phyloP scores from a whole-genome alignment of 2,329 filamentous ascomycete species.

The Aureobasidium subglaciale region DNA sequence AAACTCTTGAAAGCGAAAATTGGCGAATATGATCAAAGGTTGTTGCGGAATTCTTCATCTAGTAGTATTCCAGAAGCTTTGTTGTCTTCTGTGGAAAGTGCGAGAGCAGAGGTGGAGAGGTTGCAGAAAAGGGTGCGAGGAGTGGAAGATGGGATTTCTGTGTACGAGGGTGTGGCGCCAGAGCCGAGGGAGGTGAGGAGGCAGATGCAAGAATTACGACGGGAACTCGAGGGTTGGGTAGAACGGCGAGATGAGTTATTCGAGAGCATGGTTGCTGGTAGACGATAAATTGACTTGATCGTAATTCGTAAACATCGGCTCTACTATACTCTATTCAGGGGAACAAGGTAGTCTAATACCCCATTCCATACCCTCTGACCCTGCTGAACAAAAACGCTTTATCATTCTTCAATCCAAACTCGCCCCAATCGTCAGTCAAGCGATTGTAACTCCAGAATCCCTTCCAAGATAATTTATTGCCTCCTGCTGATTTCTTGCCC shows the following conservation, averaged over 20 bases:
- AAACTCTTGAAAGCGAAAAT: slow-evolving; percentile 61
- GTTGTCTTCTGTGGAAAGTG: slow-evolving; percentile 51
- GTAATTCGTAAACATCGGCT: not conserved
- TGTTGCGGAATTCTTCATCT: slow-evolving; percentile 18
- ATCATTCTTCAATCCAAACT: slow-evolving; percentile 63
- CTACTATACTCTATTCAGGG: not conserved
- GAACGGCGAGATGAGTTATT: slow-evolving; percentile 65
- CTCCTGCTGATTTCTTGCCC: slow-evolving; percentile 50
- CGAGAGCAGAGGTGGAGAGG: slow-evolving; percentile 53
- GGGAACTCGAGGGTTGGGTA: slow-evolving; percentile 55
- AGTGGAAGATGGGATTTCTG: slow-evolving; percentile 55
- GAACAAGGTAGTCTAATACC: not conserved
- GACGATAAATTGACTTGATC: not conserved
- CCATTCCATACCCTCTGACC: slow-evolving; percentile 46
- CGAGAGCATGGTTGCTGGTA: slow-evolving; percentile 53
- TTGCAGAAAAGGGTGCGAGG: slow-evolving; percentile 52
- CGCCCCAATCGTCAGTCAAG: slow-evolving; percentile 82
- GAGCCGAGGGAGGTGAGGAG: slow-evolving; percentile 60
- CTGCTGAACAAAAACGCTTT: slow-evolving; percentile 54
- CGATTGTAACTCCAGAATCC: slow-evolving; percentile 88
- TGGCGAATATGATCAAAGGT: slow-evolving; percentile 51
- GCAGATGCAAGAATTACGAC: slow-evolving; percentile 62
- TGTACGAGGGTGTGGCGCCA: slow-evolving; percentile 66
- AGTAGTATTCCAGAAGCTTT: slow-evolving; percentile 36
- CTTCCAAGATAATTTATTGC: slow-evolving; percentile 84